Conservation (phyloP, 148 eudicot species). For the Spergularia bocconei region DNA sequence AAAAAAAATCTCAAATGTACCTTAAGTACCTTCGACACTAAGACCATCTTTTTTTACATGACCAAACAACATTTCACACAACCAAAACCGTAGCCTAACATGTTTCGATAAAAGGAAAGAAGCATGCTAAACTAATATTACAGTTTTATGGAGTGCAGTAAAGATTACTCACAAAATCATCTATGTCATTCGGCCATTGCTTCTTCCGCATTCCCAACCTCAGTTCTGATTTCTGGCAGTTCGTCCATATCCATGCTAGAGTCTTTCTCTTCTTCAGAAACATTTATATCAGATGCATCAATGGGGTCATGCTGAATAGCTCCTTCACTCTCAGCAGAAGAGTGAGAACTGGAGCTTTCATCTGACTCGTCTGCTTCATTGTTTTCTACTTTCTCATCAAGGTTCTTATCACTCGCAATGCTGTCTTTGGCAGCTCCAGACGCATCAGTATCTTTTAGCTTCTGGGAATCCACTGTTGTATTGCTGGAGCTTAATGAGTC, state of each 20-base stretch:
- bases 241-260: conserved; percentile 46
- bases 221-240: conserved; percentile 58
- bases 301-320: conserved; percentile 40
- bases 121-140: conserved; percentile 14
- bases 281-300: conserved; percentile 46
- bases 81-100: conserved; percentile 19
- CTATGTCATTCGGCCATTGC: conserved; percentile 47
- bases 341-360: conserved; percentile 33
- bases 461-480: conserved; percentile 26
- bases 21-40: conserved; percentile 21
- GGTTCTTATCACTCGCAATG: conserved; percentile 11
- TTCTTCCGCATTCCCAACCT: conserved; percentile 51
- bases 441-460: conserved; percentile 14
- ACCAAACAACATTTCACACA: conserved; percentile 16
- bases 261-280: conserved; percentile 48
- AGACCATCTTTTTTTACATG: conserved; percentile 14
- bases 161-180: conserved; percentile 13
- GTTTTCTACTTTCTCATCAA: conserved; percentile 27
- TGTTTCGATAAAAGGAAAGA: conserved; percentile 4
- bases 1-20: background rate
- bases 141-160: background rate
- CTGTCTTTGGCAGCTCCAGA: conserved; percentile 17
- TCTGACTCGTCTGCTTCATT: conserved; percentile 30
- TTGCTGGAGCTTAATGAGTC: conserved; percentile 26
- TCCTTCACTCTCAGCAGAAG: conserved; percentile 31